These are phyloP conservation scores for Phytophthora boehmeriae DNA, from an alignment of 352 stramenopile genomes.

Conservation along the genomic window DNA sequence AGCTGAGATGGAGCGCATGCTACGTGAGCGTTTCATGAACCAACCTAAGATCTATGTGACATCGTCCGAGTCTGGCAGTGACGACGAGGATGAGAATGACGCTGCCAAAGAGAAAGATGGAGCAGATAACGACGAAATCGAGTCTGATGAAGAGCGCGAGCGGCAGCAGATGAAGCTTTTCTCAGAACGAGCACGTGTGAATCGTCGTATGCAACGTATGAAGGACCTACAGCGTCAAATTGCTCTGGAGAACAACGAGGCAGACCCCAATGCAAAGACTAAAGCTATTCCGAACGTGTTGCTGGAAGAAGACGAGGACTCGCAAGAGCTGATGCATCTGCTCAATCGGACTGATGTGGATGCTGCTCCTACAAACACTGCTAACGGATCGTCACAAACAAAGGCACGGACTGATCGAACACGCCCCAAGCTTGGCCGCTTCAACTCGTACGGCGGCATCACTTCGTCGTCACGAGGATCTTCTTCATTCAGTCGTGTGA, in stretches of 20 bases:
- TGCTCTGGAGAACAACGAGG: constrained; percentile 49
- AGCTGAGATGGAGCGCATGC: constrained; percentile 78
- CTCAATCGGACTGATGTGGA: constrained; percentile 64
- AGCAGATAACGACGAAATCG: constrained; percentile 53
- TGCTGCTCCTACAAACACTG: constrained; percentile 9
- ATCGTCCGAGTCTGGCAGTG: constrained; percentile 79
- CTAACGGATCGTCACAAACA: constrained; percentile 1
- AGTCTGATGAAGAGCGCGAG: constrained; percentile 83
- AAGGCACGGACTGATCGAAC: constrained; percentile 16
- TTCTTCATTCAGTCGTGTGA: constrained; percentile 73
- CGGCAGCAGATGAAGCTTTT: constrained; percentile 88
- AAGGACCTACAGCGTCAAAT: constrained; percentile 77
- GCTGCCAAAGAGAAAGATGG: constrained; percentile 22
- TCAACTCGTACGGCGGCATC: constrained; percentile 61
- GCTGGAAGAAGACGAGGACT: constrained; percentile 83
- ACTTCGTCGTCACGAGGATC: constrained; percentile 44
- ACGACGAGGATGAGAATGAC: constrained; percentile 50
- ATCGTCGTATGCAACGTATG: constrained; percentile 87
- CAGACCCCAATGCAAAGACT: constrained; percentile 26
- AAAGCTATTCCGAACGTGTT: constrained; percentile 57
- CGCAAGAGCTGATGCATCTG: constrained; percentile 69
- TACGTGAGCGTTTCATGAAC: constrained; percentile 73
- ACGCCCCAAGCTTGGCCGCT: constrained; percentile 49
- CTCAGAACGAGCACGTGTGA: constrained; percentile 79
- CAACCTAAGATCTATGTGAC: constrained; percentile 90